Evolutionary conservation across 345 rosid species (phyloP), one percentile per base, ranked within the genome.

Genomic region (Eucalyptus pauciflora): DNA sequence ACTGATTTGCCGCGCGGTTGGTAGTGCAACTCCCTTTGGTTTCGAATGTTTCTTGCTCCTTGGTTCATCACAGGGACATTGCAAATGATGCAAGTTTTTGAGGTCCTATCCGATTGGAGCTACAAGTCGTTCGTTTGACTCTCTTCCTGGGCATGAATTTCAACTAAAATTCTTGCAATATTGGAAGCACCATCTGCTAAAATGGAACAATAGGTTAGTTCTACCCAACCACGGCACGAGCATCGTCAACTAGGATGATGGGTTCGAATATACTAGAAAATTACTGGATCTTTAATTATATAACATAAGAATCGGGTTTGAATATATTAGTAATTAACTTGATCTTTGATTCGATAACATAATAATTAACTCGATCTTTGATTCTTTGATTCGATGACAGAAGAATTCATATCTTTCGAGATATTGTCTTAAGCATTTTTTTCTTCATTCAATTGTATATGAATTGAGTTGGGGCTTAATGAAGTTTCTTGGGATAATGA

Each of bases 391-490:
- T 60, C 0, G 15, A 25, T 60, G 27, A 60, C 1, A 25, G 0
- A 60, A 60, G 17, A 29, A 62, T 6, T 29, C 5, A 3, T 29
- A 12, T 1, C 0, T 29, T 1, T 29, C 0, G 31, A 62, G 69
- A 6, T 29, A 62, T 13, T 62, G 69, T 0, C 17, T 60, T 13
- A 29, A 29, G 33, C 4, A 29, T 8, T 62, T 62, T 62, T 1
- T 62, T 62, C 69, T 62, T 62, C 4, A 3, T 13, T 62, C 2
- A 62, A 6, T 29, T 62, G 33, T 58, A 58, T 25, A 52, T 8
- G 25, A 10, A 18, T 52, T 0, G 8, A 12, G n/a, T 13, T 0
- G 8, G 4, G 31, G 6, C 7, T 62, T 62, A 60, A 60, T 60
- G 16, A 27, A 60, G 69, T 60, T 27, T 62, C 5, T 29, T 29